Evolutionary conservation across 257 asterid genomes (phyloP), one percentile per base, ranked within the genome.

Genomic region (Petunia axillaris): DNA sequence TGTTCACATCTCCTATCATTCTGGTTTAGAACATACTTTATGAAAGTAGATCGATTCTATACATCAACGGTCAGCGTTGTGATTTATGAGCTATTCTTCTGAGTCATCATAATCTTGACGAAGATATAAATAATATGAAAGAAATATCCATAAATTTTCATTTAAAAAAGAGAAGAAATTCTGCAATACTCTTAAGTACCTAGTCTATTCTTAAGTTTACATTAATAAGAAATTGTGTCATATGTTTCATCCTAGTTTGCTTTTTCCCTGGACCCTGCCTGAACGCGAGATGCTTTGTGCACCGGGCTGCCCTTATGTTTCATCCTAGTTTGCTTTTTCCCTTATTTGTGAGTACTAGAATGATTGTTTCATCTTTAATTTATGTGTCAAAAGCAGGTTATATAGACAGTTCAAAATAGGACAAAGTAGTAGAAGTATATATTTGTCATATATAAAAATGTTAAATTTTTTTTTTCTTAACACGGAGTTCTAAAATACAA

Each of bases 331-430:
- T 70, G 16, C 50, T 3, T 68, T 44, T 40, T 46, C n/a, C 58
- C 16, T 25, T 5, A 44, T 70, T 2, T 70, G 76, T 46, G 76
- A 70, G 59, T 16, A 70, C 76, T 25, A 46, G 40, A 70, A 46
- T 65, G 41, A 25, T 70, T 46, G 58, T 9, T 16, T 46, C 57
- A 44, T 70, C 39, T 4, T 68, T 44, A 44, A 16, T 16, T 44
- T 43, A 35, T 68, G 57, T 68, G 76, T 43, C 75, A 16, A 44
- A 5, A 68, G 25, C 4, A 16, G 76, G 76, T 44, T 43, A 4
- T 44, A 68, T 43, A 16, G 2, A 25, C 11, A n/a, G 5, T 39
- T 44, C 57, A 44, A 1, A 44, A 68, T 44, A 44, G 40, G 57
- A 44, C 8, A 44, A 35, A 62, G 43, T 60, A 41, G 40, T 16